Percentiles rank a stretch among this genome's conserved stretches.
phyloP scores from a whole-genome alignment of 345 rosid genomes.

The Zanthoxylum bungeanum region DNA sequence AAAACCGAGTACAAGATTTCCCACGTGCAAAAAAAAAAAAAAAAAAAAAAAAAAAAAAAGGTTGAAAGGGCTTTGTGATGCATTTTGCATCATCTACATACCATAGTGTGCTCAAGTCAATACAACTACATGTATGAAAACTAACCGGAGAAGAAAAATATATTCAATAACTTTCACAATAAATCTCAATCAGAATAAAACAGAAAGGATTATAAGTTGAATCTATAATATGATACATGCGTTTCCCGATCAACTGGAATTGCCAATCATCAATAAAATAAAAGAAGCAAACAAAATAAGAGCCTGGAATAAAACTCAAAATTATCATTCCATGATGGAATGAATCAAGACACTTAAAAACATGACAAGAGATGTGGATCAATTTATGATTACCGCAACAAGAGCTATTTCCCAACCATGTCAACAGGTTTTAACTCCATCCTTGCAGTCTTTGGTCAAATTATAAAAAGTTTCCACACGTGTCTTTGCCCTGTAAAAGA shows the following conservation, averaged over 20 bases:
- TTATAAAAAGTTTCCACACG: slow-evolving; percentile 85
- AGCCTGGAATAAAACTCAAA: slow-evolving; percentile 17
- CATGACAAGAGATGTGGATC: slow-evolving; percentile 11
- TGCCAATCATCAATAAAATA: slow-evolving; percentile 9
- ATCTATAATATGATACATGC: slow-evolving; percentile 23
- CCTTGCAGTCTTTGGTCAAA: slow-evolving; percentile 83
- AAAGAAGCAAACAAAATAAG: slow-evolving; percentile 11
- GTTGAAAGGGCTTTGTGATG: too few species aligned
- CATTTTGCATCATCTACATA: too few species aligned
- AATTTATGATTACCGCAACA: slow-evolving; percentile 11
- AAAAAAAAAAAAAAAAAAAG: too few species aligned
- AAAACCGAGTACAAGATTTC: neutral
- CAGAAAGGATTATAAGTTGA: neutral
- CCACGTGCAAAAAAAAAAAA: too few species aligned
- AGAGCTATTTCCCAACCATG: slow-evolving; percentile 25
- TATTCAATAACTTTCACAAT: neutral
- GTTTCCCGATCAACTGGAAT: slow-evolving; percentile 13
- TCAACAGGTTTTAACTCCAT: slow-evolving; percentile 86
- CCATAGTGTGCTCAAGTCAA: neutral
- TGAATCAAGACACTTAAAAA: slow-evolving; percentile 19
- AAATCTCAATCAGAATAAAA: neutral
- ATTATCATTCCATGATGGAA: slow-evolving; percentile 10
- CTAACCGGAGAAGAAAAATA: neutral
- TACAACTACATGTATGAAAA: neutral
- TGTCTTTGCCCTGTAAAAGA: slow-evolving; percentile 65